Conservation (phyloP, 2,329 filamentous ascomycete genomes). For the Talaromyces sp. region DNA sequence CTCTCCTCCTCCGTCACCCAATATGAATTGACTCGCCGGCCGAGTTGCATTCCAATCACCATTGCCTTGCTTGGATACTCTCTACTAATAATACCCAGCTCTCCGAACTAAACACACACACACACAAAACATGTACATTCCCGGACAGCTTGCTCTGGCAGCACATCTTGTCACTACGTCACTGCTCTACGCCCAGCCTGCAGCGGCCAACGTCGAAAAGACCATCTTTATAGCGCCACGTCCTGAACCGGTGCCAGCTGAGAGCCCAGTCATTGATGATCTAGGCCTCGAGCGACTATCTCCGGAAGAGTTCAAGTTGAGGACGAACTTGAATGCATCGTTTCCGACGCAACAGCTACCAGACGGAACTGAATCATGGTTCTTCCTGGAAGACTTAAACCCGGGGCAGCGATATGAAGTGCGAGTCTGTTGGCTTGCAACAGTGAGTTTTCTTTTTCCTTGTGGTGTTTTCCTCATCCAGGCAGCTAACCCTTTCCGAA, state of each 20-base stretch:
- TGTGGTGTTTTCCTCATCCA: neutral
- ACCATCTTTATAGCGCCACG: constrained; percentile 75
- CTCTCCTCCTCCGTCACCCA: neutral
- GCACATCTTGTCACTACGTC: neutral
- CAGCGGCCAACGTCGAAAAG: constrained; percentile 79
- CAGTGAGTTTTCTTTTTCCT: constrained; percentile 56
- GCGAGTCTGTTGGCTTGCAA: constrained; percentile 88
- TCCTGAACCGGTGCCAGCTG: constrained; percentile 51
- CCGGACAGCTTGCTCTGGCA: neutral
- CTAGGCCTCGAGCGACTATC: constrained; percentile 64
- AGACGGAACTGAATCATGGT: constrained; percentile 67
- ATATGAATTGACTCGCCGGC: neutral
- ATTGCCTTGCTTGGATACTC: neutral
- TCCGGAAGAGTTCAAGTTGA: constrained; percentile 51
- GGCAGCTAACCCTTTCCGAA: neutral
- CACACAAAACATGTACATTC: neutral
- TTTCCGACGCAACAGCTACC: constrained; percentile 58
- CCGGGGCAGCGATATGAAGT: constrained; percentile 80
- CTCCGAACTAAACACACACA: neutral
- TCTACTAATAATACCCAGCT: neutral
- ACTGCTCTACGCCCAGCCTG: constrained; percentile 11
- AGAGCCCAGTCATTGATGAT: constrained; percentile 54
- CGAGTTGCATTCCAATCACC: neutral
- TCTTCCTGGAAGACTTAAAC: constrained; percentile 66
- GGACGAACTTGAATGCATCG: constrained; percentile 60